phyloP scores from a whole-genome alignment of 768 basidiomycete genomes.

The Tylopilus plumbeoviolaceoides region DNA sequence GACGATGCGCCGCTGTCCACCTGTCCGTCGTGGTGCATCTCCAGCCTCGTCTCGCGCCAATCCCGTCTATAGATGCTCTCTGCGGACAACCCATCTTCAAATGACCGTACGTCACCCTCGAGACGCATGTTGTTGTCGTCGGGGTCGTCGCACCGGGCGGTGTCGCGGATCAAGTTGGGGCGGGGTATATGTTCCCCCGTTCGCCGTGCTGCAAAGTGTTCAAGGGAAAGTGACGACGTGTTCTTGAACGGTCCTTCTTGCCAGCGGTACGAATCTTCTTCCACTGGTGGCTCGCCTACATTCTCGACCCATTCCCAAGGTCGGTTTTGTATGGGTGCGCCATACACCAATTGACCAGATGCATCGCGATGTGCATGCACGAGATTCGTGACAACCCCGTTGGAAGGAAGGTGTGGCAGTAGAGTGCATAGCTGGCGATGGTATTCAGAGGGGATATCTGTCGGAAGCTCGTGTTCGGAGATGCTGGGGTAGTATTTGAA shows the following conservation, averaged over 20 bases:
- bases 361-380: slow-evolving; percentile 54
- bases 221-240: slow-evolving; percentile 65
- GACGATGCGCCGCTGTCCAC: slow-evolving; percentile 6
- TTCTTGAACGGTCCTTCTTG: slow-evolving; percentile 54
- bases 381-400: slow-evolving; percentile 52
- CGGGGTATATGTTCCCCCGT: slow-evolving; percentile 54
- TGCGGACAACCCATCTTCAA: slow-evolving; percentile 59
- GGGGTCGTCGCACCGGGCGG: slow-evolving; percentile 18
- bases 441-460: slow-evolving; percentile 53
- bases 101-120: slow-evolving; percentile 48
- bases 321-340: slow-evolving; percentile 58
- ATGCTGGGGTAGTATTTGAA: slow-evolving; percentile 62
- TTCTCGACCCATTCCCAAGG: slow-evolving; percentile 90
- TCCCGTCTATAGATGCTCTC: slow-evolving; percentile 70
- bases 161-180: neutral
- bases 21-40: slow-evolving; percentile 13
- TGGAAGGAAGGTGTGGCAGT: slow-evolving; percentile 51
- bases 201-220: slow-evolving; percentile 60
- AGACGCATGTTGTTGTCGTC: slow-evolving; percentile 17
- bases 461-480: slow-evolving; percentile 47
- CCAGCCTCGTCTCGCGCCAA: slow-evolving; percentile 68
- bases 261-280: slow-evolving; percentile 41
- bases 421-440: slow-evolving; percentile 54
- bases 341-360: slow-evolving; percentile 46
- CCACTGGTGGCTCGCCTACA: slow-evolving; percentile 45